Evolutionary conservation across 2,329 filamentous ascomycete genomes (phyloP), one percentile per base, ranked within the genome.

Genomic region (Aureobasidium leucospermi): DNA sequence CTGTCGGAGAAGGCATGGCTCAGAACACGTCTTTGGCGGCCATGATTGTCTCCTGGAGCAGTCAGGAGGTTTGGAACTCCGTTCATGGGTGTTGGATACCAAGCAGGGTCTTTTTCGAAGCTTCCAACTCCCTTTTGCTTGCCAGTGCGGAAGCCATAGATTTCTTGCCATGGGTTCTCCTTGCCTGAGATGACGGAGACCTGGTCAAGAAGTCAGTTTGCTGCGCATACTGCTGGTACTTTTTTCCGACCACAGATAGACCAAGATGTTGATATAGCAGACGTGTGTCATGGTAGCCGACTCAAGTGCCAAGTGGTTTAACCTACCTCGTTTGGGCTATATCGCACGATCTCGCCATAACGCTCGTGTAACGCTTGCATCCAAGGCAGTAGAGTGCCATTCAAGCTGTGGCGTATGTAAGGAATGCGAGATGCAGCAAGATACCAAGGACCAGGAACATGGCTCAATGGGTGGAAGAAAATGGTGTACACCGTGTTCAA

Each of bases 1-100:
- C 72, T 73, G 43, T 76, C 75, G 28, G 70, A 73, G 62, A 79
- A 78, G 2, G 74, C 73, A 47, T 75, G 70, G 0, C 72, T 67
- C 1, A 77, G 41, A n/a, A 69, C 71, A n/a, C 69, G 68, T 2
- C 73, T 68, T 55, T 73, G 65, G 2, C 73, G 67, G 1, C 68
- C 61, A 52, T 77, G 74, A 13, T 64, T 62, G 4, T 7, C 58
- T 61, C 42, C 73, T 58, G 53, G 74, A 65, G 10, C 66, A 68
- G 15, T 29, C 8, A 58, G 23, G 29, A 59, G 23, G 19, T 53
- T 43, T 15, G 63, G 64, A 1, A 61, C 64, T 5, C 69, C 68
- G 45, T 73, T 72, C 13, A 65, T n/a, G 0, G 72, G 68, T 9
- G 46, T 58, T 4, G 68, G 60, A 43, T 69, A 74, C 71, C 72